phyloP scores from a whole-genome alignment of 2,329 filamentous ascomycete species.

The Colletotrichum sp. region DNA sequence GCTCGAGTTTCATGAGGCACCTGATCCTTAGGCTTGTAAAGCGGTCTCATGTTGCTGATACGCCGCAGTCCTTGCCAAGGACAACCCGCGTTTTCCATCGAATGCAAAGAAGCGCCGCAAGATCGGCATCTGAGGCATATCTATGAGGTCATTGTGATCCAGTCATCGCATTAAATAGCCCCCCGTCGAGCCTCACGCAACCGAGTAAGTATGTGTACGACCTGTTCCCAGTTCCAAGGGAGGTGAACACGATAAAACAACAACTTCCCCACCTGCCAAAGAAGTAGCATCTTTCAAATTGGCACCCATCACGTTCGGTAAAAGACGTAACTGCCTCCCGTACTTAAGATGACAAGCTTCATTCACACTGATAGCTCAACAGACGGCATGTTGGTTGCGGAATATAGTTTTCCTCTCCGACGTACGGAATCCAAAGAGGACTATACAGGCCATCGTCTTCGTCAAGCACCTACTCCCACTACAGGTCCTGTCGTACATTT shows the following conservation, averaged over 20 bases:
- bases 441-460: fast-evolving
- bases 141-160: too few relatives aligned
- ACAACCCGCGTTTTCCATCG: too few relatives aligned
- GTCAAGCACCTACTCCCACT: fast-evolving
- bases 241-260: not conserved
- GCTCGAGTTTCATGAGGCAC: not conserved
- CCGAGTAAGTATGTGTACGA: not conserved
- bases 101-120: too few relatives aligned
- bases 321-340: not conserved
- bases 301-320: not conserved
- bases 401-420: fast-evolving
- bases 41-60: too few relatives aligned
- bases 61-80: too few relatives aligned
- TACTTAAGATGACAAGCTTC: not conserved
- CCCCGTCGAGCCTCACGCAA: not conserved
- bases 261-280: not conserved
- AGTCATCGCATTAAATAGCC: too few relatives aligned
- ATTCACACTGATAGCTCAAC: not conserved
- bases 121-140: too few relatives aligned
- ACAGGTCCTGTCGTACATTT: fast-evolving
- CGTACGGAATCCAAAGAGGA: not conserved
- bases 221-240: not conserved
- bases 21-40: too few relatives aligned
- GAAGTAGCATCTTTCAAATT: not conserved
- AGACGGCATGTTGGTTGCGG: fast-evolving